phyloP scores from a whole-genome alignment of 768 basidiomycete species.

The Asterophora parasitica region DNA sequence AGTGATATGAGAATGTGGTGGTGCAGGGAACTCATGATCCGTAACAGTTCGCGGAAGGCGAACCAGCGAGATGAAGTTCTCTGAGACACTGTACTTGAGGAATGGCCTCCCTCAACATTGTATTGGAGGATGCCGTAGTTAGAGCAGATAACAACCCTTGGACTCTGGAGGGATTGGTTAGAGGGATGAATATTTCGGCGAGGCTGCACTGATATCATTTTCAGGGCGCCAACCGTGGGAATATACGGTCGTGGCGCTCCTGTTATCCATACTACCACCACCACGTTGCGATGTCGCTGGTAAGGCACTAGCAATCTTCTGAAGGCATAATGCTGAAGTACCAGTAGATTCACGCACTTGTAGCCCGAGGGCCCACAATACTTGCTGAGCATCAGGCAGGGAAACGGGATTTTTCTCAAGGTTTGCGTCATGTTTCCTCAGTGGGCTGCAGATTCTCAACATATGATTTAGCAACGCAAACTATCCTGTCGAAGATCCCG shows the following conservation, averaged over 20 bases:
- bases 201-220: too few relatives aligned
- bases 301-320: slow-evolving; percentile 7
- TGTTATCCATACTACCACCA: background rate
- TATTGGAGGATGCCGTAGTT: too few relatives aligned
- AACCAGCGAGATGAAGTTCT: too few relatives aligned
- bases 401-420: slow-evolving; percentile 85
- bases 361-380: slow-evolving; percentile 72
- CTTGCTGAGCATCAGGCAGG: slow-evolving; percentile 85
- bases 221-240: background rate
- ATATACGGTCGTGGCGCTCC: too few relatives aligned
- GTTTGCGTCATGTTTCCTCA: slow-evolving; percentile 32
- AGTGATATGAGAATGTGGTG: too few relatives aligned
- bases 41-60: too few relatives aligned
- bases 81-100: too few relatives aligned
- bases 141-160: too few relatives aligned
- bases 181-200: too few relatives aligned
- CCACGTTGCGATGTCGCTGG: slow-evolving; percentile 26
- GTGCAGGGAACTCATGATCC: too few relatives aligned
- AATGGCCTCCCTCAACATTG: too few relatives aligned
- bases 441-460: background rate
- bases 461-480: slow-evolving; percentile 59
- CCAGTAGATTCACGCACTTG: slow-evolving; percentile 73
- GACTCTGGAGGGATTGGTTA: too few relatives aligned
- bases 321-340: background rate
- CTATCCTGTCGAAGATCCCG: slow-evolving; percentile 92